A percentile compares a stretch with the other conserved stretches of the same genome.
Conservation (phyloP, 2,329 filamentous ascomycete genomes). For the Aspergillus clavatus region DNA sequence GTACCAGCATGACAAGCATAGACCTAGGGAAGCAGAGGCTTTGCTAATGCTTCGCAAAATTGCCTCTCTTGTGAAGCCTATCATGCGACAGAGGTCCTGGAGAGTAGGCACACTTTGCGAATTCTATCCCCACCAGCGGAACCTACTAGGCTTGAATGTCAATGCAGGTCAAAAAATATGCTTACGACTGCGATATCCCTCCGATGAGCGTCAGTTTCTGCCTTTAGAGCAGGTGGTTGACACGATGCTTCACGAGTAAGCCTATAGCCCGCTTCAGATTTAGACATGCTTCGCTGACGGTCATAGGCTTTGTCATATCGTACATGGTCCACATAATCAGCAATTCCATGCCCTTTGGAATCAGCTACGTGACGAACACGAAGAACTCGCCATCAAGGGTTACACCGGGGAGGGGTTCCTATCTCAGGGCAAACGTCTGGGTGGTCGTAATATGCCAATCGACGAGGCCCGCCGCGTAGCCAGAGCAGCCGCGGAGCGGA, state of each 20-base stretch:
- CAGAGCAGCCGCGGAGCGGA: slow-evolving; percentile 67
- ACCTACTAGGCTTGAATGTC: slow-evolving; percentile 76
- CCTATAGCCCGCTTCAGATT: slow-evolving; percentile 1
- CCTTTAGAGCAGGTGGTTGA: slow-evolving; percentile 76
- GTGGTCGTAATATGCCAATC: slow-evolving; percentile 60
- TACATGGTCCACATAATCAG: slow-evolving; percentile 74
- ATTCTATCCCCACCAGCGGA: slow-evolving; percentile 72
- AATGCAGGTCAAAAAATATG: slow-evolving; percentile 74
- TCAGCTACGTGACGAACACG: slow-evolving; percentile 79
- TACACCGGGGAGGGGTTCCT: slow-evolving; percentile 90
- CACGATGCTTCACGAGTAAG: slow-evolving; percentile 83
- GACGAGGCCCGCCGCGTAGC: slow-evolving; percentile 72
- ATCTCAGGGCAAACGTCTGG: slow-evolving; percentile 67
- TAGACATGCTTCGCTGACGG: slow-evolving; percentile 10
- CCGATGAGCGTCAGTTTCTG: slow-evolving; percentile 71
- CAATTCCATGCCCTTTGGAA: slow-evolving; percentile 86
- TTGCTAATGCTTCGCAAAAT: slow-evolving; percentile 66
- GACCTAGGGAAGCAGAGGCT: slow-evolving; percentile 48
- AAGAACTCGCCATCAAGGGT: slow-evolving; percentile 69
- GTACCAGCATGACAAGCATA: slow-evolving; percentile 51
- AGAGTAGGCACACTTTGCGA: slow-evolving; percentile 73
- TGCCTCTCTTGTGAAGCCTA: slow-evolving; percentile 85
- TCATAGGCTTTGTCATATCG: slow-evolving; percentile 68
- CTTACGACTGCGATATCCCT: slow-evolving; percentile 71
- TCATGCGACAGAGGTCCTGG: slow-evolving; percentile 86